Conservation (phyloP, 345 rosid species). For the Populus pruinosa region DNA sequence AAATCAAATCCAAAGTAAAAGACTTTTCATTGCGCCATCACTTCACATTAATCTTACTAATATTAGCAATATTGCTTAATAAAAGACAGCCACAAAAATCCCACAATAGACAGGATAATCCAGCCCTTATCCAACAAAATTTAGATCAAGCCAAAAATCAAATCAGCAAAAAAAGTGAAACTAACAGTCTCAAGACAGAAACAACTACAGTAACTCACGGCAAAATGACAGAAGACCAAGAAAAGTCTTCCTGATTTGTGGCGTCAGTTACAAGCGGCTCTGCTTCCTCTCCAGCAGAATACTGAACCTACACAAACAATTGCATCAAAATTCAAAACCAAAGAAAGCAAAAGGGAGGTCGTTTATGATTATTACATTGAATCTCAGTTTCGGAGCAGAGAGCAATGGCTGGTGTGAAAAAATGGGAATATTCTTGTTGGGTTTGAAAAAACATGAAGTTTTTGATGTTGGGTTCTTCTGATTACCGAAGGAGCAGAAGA, state of each 20-base stretch:
- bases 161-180: neutral
- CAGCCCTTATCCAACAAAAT: neutral
- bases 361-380: constrained; percentile 28
- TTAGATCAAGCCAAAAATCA: neutral
- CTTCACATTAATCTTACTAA: too few relatives aligned
- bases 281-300: constrained; percentile 50
- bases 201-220: constrained; percentile 55
- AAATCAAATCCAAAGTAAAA: neutral
- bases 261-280: constrained; percentile 44
- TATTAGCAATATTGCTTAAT: too few relatives aligned
- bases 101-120: neutral
- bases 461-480: constrained; percentile 9
- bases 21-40: too few relatives aligned
- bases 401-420: constrained; percentile 20
- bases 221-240: constrained; percentile 79
- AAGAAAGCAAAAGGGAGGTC: neutral
- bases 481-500: constrained; percentile 1
- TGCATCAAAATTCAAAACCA: constrained; percentile 1
- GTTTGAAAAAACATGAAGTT: constrained; percentile 12
- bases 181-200: neutral
- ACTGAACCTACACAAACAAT: constrained; percentile 41
- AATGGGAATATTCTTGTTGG: constrained; percentile 20
- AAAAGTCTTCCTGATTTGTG: constrained; percentile 52
- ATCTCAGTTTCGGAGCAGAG: constrained; percentile 20
- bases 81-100: too few relatives aligned